These are phyloP conservation scores for Saccharomycopsis olivae DNA, from an alignment of 805 yeast genomes.

Conservation along the genomic window DNA sequence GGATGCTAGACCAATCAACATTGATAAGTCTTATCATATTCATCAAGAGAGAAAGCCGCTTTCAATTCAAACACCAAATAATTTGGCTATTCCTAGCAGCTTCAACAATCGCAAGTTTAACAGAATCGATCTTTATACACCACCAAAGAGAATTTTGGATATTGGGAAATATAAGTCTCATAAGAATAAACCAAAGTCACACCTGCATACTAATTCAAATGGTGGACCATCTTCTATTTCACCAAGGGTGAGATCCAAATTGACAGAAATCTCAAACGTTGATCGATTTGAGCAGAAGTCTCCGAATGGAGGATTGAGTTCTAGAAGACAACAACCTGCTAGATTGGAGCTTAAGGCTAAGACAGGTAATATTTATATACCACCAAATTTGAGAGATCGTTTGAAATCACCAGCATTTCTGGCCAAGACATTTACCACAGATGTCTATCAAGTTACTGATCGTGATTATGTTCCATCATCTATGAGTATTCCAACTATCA, in stretches of 20 bases:
- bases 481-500: not conserved
- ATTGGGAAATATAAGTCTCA: slow-evolving; percentile 1
- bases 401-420: slow-evolving; percentile 18
- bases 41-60: slow-evolving; percentile 41
- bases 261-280: too few relatives aligned
- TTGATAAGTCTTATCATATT: slow-evolving; percentile 21
- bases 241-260: too few relatives aligned
- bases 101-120: slow-evolving; percentile 28
- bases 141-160: slow-evolving; percentile 30
- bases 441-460: slow-evolving; percentile 8
- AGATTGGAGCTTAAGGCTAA: not conserved
- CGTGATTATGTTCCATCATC: not conserved
- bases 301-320: too few relatives aligned
- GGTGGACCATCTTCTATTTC: not conserved
- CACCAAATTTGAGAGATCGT: slow-evolving; percentile 17
- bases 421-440: slow-evolving; percentile 15
- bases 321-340: not conserved
- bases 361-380: slow-evolving; percentile 11
- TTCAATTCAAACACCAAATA: slow-evolving; percentile 50
- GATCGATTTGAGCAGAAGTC: too few relatives aligned
- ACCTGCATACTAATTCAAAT: not conserved
- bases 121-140: slow-evolving; percentile 69
- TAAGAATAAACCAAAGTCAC: not conserved
- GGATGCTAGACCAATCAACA: slow-evolving; percentile 22
- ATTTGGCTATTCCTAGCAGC: slow-evolving; percentile 5